Base-by-base conservation (phyloP, 2,329 filamentous ascomycete genomes). In the Colletotrichum australisinense region DNA sequence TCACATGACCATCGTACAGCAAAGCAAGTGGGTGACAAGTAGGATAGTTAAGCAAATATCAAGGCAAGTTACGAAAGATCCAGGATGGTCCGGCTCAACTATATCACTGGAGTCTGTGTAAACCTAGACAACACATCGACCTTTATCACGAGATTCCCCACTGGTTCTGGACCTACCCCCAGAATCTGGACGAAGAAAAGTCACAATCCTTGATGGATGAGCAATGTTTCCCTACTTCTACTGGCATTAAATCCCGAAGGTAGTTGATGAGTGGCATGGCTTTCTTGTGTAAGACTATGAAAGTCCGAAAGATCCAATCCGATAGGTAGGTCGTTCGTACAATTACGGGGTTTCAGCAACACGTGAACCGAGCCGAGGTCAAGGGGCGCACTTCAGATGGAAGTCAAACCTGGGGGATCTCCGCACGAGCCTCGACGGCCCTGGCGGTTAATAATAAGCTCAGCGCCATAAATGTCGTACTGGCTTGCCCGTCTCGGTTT, bases 331-430 rank as follows among this genome's bases (percentile, higher is more conserved):
- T 5, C 26, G 1, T 24, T 32, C 30, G 30, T 32, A 35, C 32
- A 52, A 28, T 28, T 35, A 38, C 5, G 8, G 19, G 28, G 42
- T 63, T 63, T 63, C 24, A 52, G 22, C 11, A 35, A 26, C n/a
- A 53, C 60, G 26, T 16, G 16, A 46, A 38, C 58, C 57, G 60
- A 7, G 57, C 69, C 66, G 66, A 69, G 69, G 66, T 63, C 32
- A 3, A 22, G 7, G 0, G 26, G 2, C 59, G 30, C 30, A 63
- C 59, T 28, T 69, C 58, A 35, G 59, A 69, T n/a, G 35, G 22
- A 59, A 11, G 30, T 12, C 16, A 58, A 63, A 28, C 53, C 32
- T 9, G 14, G 30, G 49, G 26, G 46, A 42, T 35, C 28, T 60
- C 26, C 53, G 70, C 42, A 64, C 68, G 26, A 9, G 28, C 46